phyloP scores from a whole-genome alignment of 345 rosid species.

The Geranium rotundifolium region DNA sequence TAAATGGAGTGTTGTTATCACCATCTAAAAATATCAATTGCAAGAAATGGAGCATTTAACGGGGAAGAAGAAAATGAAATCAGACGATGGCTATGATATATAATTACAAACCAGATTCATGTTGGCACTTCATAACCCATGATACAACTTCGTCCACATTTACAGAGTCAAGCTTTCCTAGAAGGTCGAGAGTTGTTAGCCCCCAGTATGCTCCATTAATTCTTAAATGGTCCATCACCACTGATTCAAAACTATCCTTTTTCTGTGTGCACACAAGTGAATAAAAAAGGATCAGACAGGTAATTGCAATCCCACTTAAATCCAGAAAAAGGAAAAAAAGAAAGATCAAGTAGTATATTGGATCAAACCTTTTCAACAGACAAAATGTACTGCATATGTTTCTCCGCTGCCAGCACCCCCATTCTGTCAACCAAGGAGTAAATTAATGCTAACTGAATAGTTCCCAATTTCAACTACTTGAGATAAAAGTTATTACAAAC shows the following conservation, averaged over 20 bases:
- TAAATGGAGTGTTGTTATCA: neutral
- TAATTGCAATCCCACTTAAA: constrained; percentile 16
- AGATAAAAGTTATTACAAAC: neutral
- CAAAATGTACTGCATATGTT: constrained; percentile 48
- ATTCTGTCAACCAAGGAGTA: constrained; percentile 20
- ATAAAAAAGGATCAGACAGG: neutral
- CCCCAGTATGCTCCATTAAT: constrained; percentile 95
- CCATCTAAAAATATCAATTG: neutral
- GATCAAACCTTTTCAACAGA: constrained; percentile 52
- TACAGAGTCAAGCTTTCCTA: constrained; percentile 53
- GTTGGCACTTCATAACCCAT: constrained; percentile 76
- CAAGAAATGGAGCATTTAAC: neutral
- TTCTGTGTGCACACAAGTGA: constrained; percentile 22
- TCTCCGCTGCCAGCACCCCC: constrained; percentile 44
- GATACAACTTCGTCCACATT: constrained; percentile 49
- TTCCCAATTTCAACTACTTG: neutral
- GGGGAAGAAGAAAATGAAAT: neutral
- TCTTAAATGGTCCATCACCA: constrained; percentile 87
- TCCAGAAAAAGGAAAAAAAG: constrained; percentile 19
- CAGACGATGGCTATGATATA: neutral
- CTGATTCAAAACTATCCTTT: constrained; percentile 74
- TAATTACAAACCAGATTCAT: constrained; percentile 47
- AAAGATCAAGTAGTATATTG: neutral
- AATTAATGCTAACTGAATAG: too few relatives aligned
- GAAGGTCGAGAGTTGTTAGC: constrained; percentile 57